Evolutionary conservation across 305 asterid species (phyloP).

Genomic region (Fraxinus latifolia): DNA sequence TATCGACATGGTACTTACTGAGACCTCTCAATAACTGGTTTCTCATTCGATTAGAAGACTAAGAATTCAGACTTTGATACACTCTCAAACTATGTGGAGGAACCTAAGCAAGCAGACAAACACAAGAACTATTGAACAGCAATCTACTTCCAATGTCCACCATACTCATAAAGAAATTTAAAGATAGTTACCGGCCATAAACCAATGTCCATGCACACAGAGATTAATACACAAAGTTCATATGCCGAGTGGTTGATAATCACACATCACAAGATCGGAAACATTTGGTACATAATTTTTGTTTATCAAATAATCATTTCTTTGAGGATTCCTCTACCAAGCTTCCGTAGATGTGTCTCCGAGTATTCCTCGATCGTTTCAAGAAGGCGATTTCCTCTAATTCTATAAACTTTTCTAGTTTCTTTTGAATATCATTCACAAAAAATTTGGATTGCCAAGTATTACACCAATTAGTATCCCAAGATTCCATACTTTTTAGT

Average conservation of each 20-base stretch:
- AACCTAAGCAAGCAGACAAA: not conserved
- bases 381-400: not conserved
- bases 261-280: not conserved
- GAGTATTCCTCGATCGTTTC: not conserved
- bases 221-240: not conserved
- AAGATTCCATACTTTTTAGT: not conserved
- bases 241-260: not conserved
- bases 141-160: not conserved
- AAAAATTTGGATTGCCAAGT: not conserved
- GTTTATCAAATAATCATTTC: not conserved
- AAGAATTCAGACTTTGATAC: not conserved
- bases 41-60: not conserved
- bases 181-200: not conserved
- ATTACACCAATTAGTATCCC: not conserved
- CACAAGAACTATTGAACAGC: not conserved
- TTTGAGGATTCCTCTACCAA: not conserved
- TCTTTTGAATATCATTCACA: not conserved
- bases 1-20: not conserved
- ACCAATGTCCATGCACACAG: not conserved
- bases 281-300: not conserved
- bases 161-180: not conserved
- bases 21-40: not conserved
- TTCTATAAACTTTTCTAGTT: not conserved
- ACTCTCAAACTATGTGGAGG: not conserved
- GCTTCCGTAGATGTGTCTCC: not conserved